These are phyloP conservation scores for Micromonas commoda DNA, from an alignment of 139 green algal species.

Conservation along the genomic window DNA sequence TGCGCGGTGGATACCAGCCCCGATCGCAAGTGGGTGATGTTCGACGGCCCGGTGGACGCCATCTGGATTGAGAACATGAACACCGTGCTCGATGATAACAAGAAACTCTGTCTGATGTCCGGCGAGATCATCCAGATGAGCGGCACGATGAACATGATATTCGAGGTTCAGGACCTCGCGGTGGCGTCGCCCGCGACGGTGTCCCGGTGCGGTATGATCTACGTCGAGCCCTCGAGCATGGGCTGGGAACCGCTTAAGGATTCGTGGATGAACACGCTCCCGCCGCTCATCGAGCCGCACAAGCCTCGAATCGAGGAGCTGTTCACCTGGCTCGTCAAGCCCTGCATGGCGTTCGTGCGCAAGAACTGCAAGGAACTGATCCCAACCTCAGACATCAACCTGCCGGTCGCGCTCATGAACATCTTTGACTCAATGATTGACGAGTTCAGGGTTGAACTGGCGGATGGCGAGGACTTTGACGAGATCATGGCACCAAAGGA, in stretches of 20 bases:
- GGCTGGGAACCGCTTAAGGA: slow-evolving; percentile 58
- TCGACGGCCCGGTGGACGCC: slow-evolving; percentile 72
- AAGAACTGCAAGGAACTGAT: slow-evolving; percentile 60
- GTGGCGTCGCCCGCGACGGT: slow-evolving; percentile 70
- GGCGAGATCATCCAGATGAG: slow-evolving; percentile 74
- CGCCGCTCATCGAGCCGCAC: slow-evolving; percentile 1
- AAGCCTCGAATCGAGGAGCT: slow-evolving; percentile 45
- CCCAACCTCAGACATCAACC: slow-evolving; percentile 55
- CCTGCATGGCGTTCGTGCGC: slow-evolving; percentile 52
- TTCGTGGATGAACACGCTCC: slow-evolving; percentile 47
- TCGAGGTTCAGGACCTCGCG: slow-evolving; percentile 70
- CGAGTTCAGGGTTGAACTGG: slow-evolving; percentile 32
- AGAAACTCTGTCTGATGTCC: slow-evolving; percentile 74
- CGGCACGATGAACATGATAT: slow-evolving; percentile 74
- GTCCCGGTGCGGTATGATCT: slow-evolving; percentile 72
- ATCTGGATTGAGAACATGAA: slow-evolving; percentile 88
- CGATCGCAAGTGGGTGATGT: slow-evolving; percentile 51
- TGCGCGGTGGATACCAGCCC: slow-evolving; percentile 46
- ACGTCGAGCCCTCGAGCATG: slow-evolving; percentile 65
- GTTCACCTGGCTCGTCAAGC: slow-evolving; percentile 55
- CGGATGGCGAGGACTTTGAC: background rate
- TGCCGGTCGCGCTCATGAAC: slow-evolving; percentile 48
- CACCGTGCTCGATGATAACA: slow-evolving; percentile 81
- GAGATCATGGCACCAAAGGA: too few relatives aligned
- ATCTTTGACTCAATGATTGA: slow-evolving; percentile 43